Evolutionary conservation across 225 moss, liverwort and hornwort species (phyloP), one percentile per base, ranked within the genome.

Genomic region (Takakia lepidozioides): DNA sequence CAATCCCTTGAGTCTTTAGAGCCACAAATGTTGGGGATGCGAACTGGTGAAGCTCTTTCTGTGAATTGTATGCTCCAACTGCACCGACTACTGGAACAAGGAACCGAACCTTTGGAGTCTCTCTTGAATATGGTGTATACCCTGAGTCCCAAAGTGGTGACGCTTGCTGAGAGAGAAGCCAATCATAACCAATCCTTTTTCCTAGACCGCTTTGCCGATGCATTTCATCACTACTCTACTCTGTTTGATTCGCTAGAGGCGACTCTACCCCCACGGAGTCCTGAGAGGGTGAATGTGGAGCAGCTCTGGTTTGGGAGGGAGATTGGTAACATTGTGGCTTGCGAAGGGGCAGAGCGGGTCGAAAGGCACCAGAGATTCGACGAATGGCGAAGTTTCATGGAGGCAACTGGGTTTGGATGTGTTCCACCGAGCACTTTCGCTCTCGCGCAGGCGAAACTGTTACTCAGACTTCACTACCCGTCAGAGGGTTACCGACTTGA

Each of bases 381-480:
- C 9, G 76, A 73, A 19, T 95, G 93, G 93, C 71, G 70, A 21
- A 60, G 61, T 5, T 70, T 75, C 25, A 74, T 95, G 79, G 55
- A 41, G 38, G 52, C 54, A 19, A 70, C 86, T 7, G 74, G 86
- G 10, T 89, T 95, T 48, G 79, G 68, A 46, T 62, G 83, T 11
- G 30, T 74, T 65, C 58, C 80, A 19, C 83, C 86, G 1, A 86
- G 93, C 69, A 67, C 79, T 22, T 95, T 86, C 52, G 93, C 93
- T 7, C 63, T 82, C 10, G 74, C 93, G 3, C 93, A 95, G 65
- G 93, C 93, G 15, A 74, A 75, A 51, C 61, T 95, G 48, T 62
- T 95, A 27, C 73, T 95, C 10, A 74, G 86, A 49, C 71, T 93
- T 53, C 93, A 95, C 30, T 89, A 95, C 67, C 93, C 93, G 27